phyloP scores from a whole-genome alignment of 306 rosid genomes.

The Ormosia semicastrata region DNA sequence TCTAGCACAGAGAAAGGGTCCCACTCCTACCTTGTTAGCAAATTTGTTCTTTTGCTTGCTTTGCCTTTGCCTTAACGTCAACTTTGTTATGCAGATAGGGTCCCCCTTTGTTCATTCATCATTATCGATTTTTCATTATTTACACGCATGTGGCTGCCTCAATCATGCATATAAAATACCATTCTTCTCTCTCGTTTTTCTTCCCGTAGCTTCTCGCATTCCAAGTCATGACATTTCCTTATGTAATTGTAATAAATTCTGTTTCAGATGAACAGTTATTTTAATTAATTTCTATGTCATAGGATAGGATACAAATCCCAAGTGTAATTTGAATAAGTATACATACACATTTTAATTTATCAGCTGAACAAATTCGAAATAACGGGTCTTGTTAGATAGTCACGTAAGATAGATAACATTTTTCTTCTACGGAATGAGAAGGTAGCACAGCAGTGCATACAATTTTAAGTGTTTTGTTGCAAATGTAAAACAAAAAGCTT shows the following conservation, averaged over 20 bases:
- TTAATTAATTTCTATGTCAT: background rate
- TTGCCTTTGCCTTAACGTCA: slow-evolving; percentile 78
- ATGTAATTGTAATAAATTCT: background rate
- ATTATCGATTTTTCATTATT: slow-evolving; percentile 35
- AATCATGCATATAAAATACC: slow-evolving; percentile 10
- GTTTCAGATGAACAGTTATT: background rate
- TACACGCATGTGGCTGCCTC: slow-evolving; percentile 37
- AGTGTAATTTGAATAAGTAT: background rate
- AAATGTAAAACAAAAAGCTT: background rate
- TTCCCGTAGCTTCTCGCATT: background rate
- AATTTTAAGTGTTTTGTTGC: too few relatives aligned
- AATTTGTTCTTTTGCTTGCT: slow-evolving; percentile 38
- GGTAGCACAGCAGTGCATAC: background rate
- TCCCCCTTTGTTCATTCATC: slow-evolving; percentile 29
- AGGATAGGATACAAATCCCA: background rate
- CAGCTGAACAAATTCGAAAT: background rate
- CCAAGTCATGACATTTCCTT: background rate
- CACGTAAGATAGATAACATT: background rate
- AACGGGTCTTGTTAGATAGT: background rate
- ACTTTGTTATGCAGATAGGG: slow-evolving; percentile 37
- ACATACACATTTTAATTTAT: background rate
- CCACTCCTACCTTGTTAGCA: slow-evolving; percentile 38
- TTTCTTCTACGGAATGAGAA: background rate
- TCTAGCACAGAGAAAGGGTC: slow-evolving; percentile 29
- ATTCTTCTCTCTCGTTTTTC: background rate